These are phyloP conservation scores for Nothomitra cinnamomea DNA, from an alignment of 2,329 filamentous ascomycete genomes.

Conservation along the genomic window DNA sequence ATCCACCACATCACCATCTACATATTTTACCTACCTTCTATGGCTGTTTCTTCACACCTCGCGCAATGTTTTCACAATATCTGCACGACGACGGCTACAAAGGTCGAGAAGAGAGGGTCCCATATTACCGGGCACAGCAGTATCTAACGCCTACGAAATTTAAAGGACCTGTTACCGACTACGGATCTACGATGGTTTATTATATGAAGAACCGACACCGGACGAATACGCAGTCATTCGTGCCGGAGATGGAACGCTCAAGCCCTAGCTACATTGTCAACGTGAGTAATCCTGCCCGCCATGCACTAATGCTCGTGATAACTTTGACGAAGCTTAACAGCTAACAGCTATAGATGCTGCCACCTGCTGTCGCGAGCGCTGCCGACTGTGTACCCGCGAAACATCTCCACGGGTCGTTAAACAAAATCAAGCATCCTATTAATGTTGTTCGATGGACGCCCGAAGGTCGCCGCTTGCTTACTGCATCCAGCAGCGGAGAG, in stretches of 20 bases:
- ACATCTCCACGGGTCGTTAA: constrained; percentile 91
- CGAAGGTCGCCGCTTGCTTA: constrained; percentile 78
- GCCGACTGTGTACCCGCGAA: constrained; percentile 86
- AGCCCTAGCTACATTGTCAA: constrained; percentile 82
- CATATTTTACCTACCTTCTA: too few relatives aligned
- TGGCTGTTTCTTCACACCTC: too few relatives aligned
- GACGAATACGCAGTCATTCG: constrained; percentile 53
- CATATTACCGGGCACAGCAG: background rate
- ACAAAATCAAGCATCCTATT: constrained; percentile 95
- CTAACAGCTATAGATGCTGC: constrained; percentile 49
- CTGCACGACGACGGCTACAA: too few relatives aligned
- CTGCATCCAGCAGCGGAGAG: constrained; percentile 88
- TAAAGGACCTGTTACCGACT: constrained; percentile 77
- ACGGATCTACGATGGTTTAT: constrained; percentile 74
- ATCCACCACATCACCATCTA: too few relatives aligned
- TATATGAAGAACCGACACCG: constrained; percentile 77
- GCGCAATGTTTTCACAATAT: too few relatives aligned
- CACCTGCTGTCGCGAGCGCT: constrained; percentile 61
- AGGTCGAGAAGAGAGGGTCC: background rate
- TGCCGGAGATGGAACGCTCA: constrained; percentile 65
- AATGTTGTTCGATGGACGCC: constrained; percentile 97
- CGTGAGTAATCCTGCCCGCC: constrained; percentile 32
- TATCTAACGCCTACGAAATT: background rate
- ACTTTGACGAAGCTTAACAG: background rate
- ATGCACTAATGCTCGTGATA: constrained; percentile 6